These are phyloP conservation scores for Phytopythium helicoides DNA, from an alignment of 352 stramenopile species.

Conservation along the genomic window DNA sequence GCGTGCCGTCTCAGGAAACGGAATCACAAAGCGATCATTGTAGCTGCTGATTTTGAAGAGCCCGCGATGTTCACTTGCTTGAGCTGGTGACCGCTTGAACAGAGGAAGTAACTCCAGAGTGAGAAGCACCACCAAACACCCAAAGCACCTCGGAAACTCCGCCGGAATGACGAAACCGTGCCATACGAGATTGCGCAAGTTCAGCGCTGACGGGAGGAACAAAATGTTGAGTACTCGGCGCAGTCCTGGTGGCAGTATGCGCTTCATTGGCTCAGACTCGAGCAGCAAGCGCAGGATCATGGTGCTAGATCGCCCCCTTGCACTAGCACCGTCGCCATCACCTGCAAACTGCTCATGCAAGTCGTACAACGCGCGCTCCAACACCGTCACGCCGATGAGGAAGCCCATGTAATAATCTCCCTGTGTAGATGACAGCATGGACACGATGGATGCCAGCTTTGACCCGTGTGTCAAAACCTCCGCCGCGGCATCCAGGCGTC, in stretches of 20 bases:
- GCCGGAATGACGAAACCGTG: conserved; percentile 56
- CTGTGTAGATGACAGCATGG: conserved; percentile 13
- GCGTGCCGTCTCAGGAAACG: background rate
- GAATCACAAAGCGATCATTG: conserved; percentile 14
- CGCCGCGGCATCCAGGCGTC: background rate
- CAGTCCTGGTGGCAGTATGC: conserved; percentile 31
- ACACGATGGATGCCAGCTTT: conserved; percentile 20
- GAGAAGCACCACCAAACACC: conserved; percentile 46
- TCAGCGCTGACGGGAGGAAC: conserved; percentile 60
- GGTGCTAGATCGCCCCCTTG: conserved; percentile 32
- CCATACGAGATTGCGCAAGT: conserved; percentile 70
- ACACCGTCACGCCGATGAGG: conserved; percentile 50
- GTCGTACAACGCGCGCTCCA: conserved; percentile 65
- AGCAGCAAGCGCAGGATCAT: conserved; percentile 71
- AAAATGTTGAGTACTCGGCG: conserved; percentile 46
- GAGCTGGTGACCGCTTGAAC: background rate
- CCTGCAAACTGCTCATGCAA: conserved; percentile 21
- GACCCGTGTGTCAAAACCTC: conserved; percentile 21
- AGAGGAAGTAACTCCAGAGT: conserved; percentile 34
- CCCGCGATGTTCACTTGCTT: conserved; percentile 10
- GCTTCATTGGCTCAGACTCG: conserved; percentile 32
- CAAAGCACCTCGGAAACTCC: conserved; percentile 57
- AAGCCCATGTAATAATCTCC: conserved; percentile 64
- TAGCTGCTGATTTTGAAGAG: conserved; percentile 24
- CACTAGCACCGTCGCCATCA: background rate